These are phyloP conservation scores for Globisporangium yorkense DNA, from an alignment of 352 stramenopile species.

Conservation along the genomic window DNA sequence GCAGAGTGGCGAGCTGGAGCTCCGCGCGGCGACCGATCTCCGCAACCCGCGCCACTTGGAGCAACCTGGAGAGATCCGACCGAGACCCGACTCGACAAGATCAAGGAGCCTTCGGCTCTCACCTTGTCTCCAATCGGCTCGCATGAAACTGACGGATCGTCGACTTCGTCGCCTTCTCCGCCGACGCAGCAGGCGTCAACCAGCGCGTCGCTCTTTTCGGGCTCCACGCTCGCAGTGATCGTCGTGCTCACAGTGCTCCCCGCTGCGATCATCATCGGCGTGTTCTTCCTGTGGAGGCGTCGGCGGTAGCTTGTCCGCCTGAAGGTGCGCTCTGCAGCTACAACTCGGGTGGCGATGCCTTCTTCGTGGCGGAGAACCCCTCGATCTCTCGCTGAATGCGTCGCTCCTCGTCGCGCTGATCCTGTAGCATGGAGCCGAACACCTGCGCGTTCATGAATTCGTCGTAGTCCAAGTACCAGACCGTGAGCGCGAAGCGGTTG, in stretches of 20 bases:
- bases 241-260: conserved; percentile 12
- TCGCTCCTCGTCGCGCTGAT: conserved; percentile 8
- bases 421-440: conserved; percentile 14
- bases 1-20: background rate
- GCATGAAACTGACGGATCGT: background rate
- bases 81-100: background rate
- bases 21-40: background rate
- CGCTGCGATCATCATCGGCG: conserved; percentile 10
- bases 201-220: conserved; percentile 7
- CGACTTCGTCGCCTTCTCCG: background rate
- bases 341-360: background rate
- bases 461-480: conserved; percentile 61
- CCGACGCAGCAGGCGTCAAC: background rate
- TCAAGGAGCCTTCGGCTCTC: background rate
- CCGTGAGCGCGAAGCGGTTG: conserved; percentile 41
- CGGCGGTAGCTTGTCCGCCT: background rate
- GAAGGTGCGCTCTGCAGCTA: background rate
- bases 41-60: background rate
- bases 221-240: conserved; percentile 6
- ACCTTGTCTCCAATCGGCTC: background rate
- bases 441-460: conserved; percentile 43
- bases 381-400: conserved; percentile 25
- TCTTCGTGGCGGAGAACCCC: background rate
- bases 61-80: background rate
- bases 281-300: conserved; percentile 7